A percentile compares a stretch with the other conserved stretches of the same genome.
Evolutionary conservation across 768 basidiomycete genomes (phyloP).

Genomic region (Lactifluus volemus): DNA sequence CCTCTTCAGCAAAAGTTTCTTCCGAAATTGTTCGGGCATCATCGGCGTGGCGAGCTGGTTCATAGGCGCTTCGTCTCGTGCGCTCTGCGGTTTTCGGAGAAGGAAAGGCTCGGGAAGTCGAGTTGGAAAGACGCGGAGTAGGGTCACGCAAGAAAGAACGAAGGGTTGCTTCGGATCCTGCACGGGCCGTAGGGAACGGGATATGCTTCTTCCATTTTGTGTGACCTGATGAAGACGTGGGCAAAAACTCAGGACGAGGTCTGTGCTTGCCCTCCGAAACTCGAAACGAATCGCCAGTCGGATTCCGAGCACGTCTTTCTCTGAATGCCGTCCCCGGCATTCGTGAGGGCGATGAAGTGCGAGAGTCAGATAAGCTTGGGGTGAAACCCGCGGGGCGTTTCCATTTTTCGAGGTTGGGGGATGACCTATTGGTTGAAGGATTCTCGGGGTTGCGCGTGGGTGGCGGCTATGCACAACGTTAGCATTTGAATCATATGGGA

Average conservation of each 20-base stretch:
- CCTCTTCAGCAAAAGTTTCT: not conserved
- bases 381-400: not conserved
- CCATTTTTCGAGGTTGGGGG: slow-evolving; percentile 15
- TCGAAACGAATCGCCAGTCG: not conserved
- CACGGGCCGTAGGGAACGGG: not conserved
- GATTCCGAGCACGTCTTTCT: not conserved
- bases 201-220: slow-evolving; percentile 5
- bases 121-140: not conserved
- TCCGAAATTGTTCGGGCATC: not conserved
- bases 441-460: slow-evolving; percentile 1
- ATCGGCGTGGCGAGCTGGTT: not conserved
- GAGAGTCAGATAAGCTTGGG: not conserved
- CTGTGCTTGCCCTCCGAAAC: not conserved
- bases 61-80: not conserved
- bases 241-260: not conserved
- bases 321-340: not conserved
- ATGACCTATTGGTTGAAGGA: not conserved
- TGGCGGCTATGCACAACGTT: not conserved
- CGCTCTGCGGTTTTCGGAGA: not conserved
- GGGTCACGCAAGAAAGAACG: not conserved
- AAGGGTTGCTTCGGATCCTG: not conserved
- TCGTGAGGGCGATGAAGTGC: not conserved
- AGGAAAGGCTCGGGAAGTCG: not conserved
- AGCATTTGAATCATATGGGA: not conserved
- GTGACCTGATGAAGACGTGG: not conserved